Conservation (phyloP, 345 rosid species). For the Lepidium sativum region DNA sequence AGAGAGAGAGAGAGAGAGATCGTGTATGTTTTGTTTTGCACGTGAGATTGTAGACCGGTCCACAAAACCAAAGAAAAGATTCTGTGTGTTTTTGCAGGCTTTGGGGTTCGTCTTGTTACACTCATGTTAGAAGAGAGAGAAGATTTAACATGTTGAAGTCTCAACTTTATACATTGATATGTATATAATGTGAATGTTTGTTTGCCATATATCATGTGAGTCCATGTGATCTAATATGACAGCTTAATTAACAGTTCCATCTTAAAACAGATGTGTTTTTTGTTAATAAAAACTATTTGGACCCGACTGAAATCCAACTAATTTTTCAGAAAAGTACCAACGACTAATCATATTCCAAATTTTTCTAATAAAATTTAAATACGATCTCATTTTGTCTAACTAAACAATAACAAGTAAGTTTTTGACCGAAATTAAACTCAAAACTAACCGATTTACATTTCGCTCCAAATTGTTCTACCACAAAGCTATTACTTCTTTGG, state of each 20-base stretch:
- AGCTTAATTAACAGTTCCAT: neutral
- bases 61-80: conserved; percentile 31
- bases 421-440: no score
- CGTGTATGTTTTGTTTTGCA: conserved; percentile 25
- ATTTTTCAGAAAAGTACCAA: no score
- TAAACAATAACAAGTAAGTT: no score
- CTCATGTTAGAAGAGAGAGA: conserved; percentile 26
- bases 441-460: no score
- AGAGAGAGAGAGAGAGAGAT: neutral
- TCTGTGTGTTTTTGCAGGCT: conserved; percentile 35
- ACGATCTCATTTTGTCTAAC: no score
- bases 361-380: no score
- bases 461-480: no score
- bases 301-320: no score
- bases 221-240: neutral
- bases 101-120: conserved; percentile 28
- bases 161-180: conserved; percentile 16
- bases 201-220: no score
- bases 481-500: no score
- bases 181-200: conserved; percentile 4
- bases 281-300: no score
- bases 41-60: conserved; percentile 33
- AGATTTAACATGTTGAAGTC: conserved; percentile 1
- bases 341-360: no score
- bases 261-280: neutral